Conservation (phyloP, 805 yeast species). For the Priceomyces castillae region DNA sequence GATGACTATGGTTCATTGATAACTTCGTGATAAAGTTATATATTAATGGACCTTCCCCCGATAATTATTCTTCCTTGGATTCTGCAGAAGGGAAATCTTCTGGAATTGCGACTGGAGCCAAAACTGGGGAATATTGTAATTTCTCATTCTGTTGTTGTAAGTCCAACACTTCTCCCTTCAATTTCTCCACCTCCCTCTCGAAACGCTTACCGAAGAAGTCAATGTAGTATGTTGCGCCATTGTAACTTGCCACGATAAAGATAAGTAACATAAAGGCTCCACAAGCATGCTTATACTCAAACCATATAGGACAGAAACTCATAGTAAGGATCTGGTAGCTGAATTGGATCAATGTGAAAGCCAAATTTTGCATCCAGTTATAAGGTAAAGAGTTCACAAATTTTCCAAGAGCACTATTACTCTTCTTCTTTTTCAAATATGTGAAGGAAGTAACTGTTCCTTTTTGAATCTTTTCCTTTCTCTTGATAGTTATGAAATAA, state of each 20-base stretch:
- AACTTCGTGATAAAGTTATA: too few species aligned
- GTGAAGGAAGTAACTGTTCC: constrained; percentile 89
- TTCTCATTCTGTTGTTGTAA: constrained; percentile 43
- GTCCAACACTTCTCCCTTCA: constrained; percentile 68
- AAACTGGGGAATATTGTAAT: constrained; percentile 2
- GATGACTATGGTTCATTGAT: too few species aligned
- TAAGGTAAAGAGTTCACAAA: constrained; percentile 82
- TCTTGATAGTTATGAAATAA: constrained; percentile 81
- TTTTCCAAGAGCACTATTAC: constrained; percentile 62
- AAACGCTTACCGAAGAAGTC: constrained; percentile 89
- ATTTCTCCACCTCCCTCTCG: constrained; percentile 75
- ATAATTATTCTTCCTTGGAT: neutral
- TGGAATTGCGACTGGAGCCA: neutral
- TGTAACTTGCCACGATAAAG: constrained; percentile 78
- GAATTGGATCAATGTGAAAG: constrained; percentile 84
- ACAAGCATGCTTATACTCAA: constrained; percentile 63
- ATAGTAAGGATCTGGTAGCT: constrained; percentile 82
- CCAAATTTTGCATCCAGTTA: constrained; percentile 77
- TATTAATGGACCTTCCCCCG: too few species aligned
- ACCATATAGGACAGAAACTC: constrained; percentile 89
- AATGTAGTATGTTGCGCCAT: constrained; percentile 93
- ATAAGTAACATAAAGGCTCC: constrained; percentile 65
- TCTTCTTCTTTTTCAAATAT: constrained; percentile 70
- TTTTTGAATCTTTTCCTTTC: constrained; percentile 74
- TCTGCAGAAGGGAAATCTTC: neutral